Evolutionary conservation across 2,329 filamentous ascomycete species (phyloP).

Genomic region (Cladobotryum mycophilum): DNA sequence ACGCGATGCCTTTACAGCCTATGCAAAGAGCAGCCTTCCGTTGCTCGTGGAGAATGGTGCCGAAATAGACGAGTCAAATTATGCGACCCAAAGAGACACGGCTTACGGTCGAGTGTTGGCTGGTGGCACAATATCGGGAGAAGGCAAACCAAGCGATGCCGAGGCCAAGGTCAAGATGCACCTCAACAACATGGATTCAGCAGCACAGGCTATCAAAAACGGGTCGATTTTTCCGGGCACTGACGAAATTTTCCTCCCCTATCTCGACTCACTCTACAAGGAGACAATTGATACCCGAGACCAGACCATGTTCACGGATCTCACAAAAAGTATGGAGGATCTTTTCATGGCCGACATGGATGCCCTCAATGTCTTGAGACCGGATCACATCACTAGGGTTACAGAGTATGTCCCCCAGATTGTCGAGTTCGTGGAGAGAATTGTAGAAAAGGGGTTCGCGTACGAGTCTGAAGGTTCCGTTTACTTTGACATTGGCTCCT

Average conservation of each 20-base stretch:
- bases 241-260: constrained; percentile 69
- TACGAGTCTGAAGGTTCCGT: constrained; percentile 81
- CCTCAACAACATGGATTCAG: constrained; percentile 55
- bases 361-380: constrained; percentile 74
- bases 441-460: constrained; percentile 79
- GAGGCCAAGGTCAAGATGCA: constrained; percentile 92
- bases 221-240: constrained; percentile 47
- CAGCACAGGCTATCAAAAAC: constrained; percentile 42
- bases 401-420: constrained; percentile 89
- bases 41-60: constrained; percentile 39
- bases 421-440: constrained; percentile 73
- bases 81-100: constrained; percentile 41
- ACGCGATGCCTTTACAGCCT: constrained; percentile 48
- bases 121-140: constrained; percentile 49
- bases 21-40: constrained; percentile 50
- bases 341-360: constrained; percentile 86
- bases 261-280: constrained; percentile 66
- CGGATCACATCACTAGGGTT: constrained; percentile 80
- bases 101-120: constrained; percentile 50
- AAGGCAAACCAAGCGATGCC: constrained; percentile 62
- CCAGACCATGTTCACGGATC: constrained; percentile 72
- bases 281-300: constrained; percentile 56
- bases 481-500: constrained; percentile 86
- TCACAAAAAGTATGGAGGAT: constrained; percentile 81
- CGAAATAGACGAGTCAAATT: constrained; percentile 44